A percentile compares a stretch with the other conserved stretches of the same genome.
These are phyloP conservation scores for Globisporangium paroecandrum DNA, from an alignment of 352 stramenopile genomes.

Conservation along the genomic window DNA sequence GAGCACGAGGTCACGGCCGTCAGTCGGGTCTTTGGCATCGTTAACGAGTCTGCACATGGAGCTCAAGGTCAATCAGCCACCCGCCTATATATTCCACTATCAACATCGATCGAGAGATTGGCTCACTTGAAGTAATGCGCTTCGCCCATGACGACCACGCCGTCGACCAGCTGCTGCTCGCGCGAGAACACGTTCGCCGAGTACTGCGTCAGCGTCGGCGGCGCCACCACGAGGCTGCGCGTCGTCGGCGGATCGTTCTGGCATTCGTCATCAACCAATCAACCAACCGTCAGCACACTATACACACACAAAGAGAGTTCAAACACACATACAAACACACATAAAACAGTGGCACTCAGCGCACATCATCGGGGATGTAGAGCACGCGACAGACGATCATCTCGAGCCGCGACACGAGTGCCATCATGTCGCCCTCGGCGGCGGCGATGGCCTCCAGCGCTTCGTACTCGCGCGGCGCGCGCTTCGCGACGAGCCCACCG, in stretches of 20 bases:
- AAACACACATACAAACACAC: conserved; percentile 5
- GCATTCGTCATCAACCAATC: neutral
- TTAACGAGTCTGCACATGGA: conserved; percentile 40
- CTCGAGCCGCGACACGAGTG: conserved; percentile 81
- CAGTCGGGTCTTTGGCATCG: conserved; percentile 50
- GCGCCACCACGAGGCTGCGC: conserved; percentile 37
- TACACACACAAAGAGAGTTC: neutral
- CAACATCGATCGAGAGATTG: neutral
- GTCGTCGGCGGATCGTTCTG: conserved; percentile 82
- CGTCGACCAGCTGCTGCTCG: conserved; percentile 32
- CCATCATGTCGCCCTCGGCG: conserved; percentile 88
- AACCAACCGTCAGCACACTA: neutral
- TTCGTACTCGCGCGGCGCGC: conserved; percentile 46
- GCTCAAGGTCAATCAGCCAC: neutral
- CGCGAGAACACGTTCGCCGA: conserved; percentile 68
- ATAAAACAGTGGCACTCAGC: neutral
- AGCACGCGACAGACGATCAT: conserved; percentile 85
- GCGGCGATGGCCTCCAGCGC: conserved; percentile 56
- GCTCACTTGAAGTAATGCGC: conserved; percentile 57
- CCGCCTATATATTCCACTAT: neutral
- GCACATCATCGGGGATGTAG: conserved; percentile 70
- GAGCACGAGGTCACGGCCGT: conserved; percentile 52
- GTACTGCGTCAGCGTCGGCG: conserved; percentile 77
- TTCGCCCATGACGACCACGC: conserved; percentile 40
- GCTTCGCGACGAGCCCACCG: conserved; percentile 53